A percentile compares a stretch with the other conserved stretches of the same genome.
Conservation (phyloP, 1,139 yeast genomes). For the Zygosaccharomyces sapae region DNA sequence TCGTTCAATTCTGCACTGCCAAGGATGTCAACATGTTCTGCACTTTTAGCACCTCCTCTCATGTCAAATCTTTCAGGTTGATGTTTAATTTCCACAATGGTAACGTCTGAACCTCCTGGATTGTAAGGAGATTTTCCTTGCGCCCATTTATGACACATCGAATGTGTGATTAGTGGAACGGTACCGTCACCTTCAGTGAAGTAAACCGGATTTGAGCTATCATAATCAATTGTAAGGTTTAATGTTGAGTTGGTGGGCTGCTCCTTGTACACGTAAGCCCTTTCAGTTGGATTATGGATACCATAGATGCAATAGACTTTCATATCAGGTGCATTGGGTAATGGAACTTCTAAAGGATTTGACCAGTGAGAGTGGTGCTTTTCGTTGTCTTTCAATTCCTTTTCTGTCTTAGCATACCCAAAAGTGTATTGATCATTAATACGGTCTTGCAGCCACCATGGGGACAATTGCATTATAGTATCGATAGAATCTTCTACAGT, state of each 20-base stretch:
- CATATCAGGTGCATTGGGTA: conserved; percentile 92
- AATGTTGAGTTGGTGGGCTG: conserved; percentile 48
- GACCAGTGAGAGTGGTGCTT: conserved; percentile 76
- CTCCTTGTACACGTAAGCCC: conserved; percentile 83
- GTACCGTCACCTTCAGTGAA: conserved; percentile 97
- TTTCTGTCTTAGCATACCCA: conserved; percentile 61
- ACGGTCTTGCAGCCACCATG: conserved; percentile 69
- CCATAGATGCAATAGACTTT: conserved; percentile 89
- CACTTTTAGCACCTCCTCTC: conserved; percentile 95
- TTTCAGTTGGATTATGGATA: conserved; percentile 90
- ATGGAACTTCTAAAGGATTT: conserved; percentile 84
- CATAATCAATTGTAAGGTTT: conserved; percentile 60
- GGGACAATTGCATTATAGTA: conserved; percentile 58
- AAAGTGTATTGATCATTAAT: conserved; percentile 68
- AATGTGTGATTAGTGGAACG: conserved; percentile 76
- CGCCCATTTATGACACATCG: conserved; percentile 83
- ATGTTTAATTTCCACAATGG: conserved; percentile 83
- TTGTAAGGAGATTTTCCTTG: conserved; percentile 66
- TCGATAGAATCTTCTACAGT: conserved; percentile 68
- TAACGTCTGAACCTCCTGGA: conserved; percentile 71
- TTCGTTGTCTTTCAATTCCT: conserved; percentile 61
- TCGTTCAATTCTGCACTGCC: conserved; percentile 94
- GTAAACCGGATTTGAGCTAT: conserved; percentile 59
- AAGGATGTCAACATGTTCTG: conserved; percentile 94
- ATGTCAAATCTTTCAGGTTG: conserved; percentile 93